phyloP scores from a whole-genome alignment of 2,329 filamentous ascomycete species.

The Hypoxylon sp. region DNA sequence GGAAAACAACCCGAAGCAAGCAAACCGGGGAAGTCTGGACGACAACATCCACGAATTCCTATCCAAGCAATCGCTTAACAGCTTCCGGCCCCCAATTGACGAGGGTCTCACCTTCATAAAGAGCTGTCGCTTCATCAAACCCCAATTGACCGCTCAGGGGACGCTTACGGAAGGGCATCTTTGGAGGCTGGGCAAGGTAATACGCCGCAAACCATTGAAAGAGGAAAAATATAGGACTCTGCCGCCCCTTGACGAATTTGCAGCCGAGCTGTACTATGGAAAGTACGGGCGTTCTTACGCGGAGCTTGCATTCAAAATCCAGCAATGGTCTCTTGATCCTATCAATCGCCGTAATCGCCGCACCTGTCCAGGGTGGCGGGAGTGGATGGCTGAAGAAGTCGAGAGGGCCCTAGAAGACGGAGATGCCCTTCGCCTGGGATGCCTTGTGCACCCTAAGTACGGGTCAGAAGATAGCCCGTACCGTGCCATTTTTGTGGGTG shows the following conservation, averaged over 20 bases:
- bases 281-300: slow-evolving; percentile 39
- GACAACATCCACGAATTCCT: slow-evolving; percentile 46
- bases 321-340: slow-evolving; percentile 23
- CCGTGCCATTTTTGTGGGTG: slow-evolving; percentile 46
- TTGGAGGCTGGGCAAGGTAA: slow-evolving; percentile 47
- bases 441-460: slow-evolving; percentile 38
- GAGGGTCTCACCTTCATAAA: slow-evolving; percentile 50
- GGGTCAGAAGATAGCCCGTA: slow-evolving; percentile 26
- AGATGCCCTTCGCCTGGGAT: slow-evolving; percentile 45
- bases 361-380: slow-evolving; percentile 39
- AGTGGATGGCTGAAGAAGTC: slow-evolving; percentile 47
- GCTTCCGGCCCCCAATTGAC: slow-evolving; percentile 46
- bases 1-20: slow-evolving; percentile 43
- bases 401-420: slow-evolving; percentile 46
- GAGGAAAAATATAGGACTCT: slow-evolving; percentile 42
- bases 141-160: slow-evolving; percentile 42
- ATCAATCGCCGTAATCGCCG: slow-evolving; percentile 8
- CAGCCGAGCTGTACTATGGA: slow-evolving; percentile 44
- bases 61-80: slow-evolving; percentile 46
- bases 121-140: slow-evolving; percentile 47
- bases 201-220: slow-evolving; percentile 44
- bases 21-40: slow-evolving; percentile 36
- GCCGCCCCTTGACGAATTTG: slow-evolving; percentile 41
- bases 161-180: slow-evolving; percentile 45
- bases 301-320: slow-evolving; percentile 42